phyloP scores from a whole-genome alignment of 306 rosid species.

The Comarum palustre region DNA sequence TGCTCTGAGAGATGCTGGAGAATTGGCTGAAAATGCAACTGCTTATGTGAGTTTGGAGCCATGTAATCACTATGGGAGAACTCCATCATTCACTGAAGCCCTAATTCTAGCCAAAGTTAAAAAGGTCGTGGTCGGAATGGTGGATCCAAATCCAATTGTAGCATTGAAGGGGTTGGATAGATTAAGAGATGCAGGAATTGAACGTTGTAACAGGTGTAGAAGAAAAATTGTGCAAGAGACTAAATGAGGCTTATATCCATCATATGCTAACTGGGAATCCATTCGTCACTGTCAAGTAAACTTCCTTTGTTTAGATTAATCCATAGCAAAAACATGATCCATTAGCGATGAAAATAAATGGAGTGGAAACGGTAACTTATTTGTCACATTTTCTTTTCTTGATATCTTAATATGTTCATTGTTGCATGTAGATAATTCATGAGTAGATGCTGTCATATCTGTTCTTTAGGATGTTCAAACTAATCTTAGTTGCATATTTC shows the following conservation, averaged over 20 bases:
- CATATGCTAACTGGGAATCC: constrained; percentile 63
- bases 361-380: not conserved
- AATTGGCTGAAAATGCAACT: constrained; percentile 70
- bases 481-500: not conserved
- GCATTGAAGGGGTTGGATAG: constrained; percentile 68
- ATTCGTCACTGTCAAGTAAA: constrained; percentile 66
- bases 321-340: not conserved
- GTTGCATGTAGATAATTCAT: not conserved
- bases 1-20: constrained; percentile 87
- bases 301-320: not conserved
- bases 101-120: constrained; percentile 70
- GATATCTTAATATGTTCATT: not conserved
- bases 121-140: constrained; percentile 85
- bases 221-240: constrained; percentile 69
- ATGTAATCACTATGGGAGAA: constrained; percentile 88
- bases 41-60: constrained; percentile 95
- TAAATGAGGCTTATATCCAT: constrained; percentile 72
- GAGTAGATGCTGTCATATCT: constrained; percentile 1
- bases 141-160: constrained; percentile 89
- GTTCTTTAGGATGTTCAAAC: constrained; percentile 9
- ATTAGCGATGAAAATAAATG: not conserved
- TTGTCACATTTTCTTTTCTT: not conserved
- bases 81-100: constrained; percentile 90
- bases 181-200: constrained; percentile 72
- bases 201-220: constrained; percentile 68